phyloP scores from a whole-genome alignment of 106 monocot species.

The Allium fistulosum region DNA sequence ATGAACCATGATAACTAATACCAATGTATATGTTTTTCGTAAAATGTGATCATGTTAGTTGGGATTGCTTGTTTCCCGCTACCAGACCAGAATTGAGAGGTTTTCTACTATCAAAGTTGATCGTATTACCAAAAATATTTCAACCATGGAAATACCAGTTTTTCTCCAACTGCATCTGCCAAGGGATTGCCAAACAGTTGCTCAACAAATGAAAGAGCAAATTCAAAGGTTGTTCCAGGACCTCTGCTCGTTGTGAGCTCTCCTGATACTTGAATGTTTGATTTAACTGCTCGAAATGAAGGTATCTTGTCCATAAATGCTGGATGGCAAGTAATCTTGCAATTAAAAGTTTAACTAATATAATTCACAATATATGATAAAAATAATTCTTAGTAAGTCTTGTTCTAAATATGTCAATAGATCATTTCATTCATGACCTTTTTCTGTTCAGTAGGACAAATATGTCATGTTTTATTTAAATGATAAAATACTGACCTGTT shows the following conservation, averaged over 20 bases:
- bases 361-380: not conserved
- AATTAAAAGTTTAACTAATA: slow-evolving; percentile 11
- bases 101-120: no score
- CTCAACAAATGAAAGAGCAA: slow-evolving; percentile 81
- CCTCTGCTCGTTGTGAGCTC: slow-evolving; percentile 94
- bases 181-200: slow-evolving; percentile 66
- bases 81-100: no score
- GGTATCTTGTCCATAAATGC: slow-evolving; percentile 86
- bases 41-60: no score
- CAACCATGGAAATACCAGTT: slow-evolving; percentile 28
- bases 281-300: slow-evolving; percentile 67
- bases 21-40: no score
- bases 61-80: no score
- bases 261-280: slow-evolving; percentile 82
- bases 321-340: slow-evolving; percentile 86
- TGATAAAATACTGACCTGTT: slow-evolving; percentile 37
- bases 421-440: no score
- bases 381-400: not conserved
- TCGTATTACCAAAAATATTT: no score
- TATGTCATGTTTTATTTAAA: not conserved
- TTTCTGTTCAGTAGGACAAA: no score
- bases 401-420: no score
- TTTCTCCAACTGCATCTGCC: slow-evolving; percentile 56
- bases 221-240: slow-evolving; percentile 83
- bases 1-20: no score